A percentile compares a stretch with the other conserved stretches of the same genome.
These are phyloP conservation scores for Serpula lacrymans DNA, from an alignment of 768 basidiomycete genomes.

Conservation along the genomic window DNA sequence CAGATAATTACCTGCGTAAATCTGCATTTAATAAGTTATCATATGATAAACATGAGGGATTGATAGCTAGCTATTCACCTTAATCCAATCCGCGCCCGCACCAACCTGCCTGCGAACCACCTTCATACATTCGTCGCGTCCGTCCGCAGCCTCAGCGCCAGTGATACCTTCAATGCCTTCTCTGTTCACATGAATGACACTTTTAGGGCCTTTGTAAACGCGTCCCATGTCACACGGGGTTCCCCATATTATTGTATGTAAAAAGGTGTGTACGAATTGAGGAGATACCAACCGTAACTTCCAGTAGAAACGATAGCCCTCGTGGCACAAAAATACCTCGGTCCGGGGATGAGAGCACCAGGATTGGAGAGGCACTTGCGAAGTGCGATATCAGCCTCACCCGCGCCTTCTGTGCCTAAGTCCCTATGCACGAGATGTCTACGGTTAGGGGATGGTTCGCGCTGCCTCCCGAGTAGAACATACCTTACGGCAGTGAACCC, in stretches of 20 bases:
- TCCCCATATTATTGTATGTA: too few species aligned
- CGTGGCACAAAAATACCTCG: conserved; percentile 59
- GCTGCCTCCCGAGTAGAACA: conserved; percentile 6
- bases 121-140: conserved; percentile 48
- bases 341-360: conserved; percentile 52
- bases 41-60: neutral
- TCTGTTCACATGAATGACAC: conserved; percentile 37
- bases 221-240: neutral
- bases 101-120: conserved; percentile 61
- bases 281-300: conserved; percentile 45
- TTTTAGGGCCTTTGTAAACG: conserved; percentile 47
- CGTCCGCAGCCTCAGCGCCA: conserved; percentile 59
- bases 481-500: conserved; percentile 65
- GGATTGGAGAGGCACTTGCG: conserved; percentile 51
- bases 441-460: neutral
- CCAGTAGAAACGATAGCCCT: conserved; percentile 60
- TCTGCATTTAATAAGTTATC: conserved; percentile 27
- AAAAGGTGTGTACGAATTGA: neutral
- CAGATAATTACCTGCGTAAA: conserved; percentile 46
- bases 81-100: conserved; percentile 67
- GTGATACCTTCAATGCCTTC: conserved; percentile 56
- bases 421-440: conserved; percentile 35
- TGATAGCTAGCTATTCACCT: conserved; percentile 33
- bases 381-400: conserved; percentile 56
- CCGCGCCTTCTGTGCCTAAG: conserved; percentile 66